Percentiles rank a stretch among this genome's conserved stretches.
Evolutionary conservation across 306 rosid species (phyloP).

Genomic region (Cucumis cinereus): DNA sequence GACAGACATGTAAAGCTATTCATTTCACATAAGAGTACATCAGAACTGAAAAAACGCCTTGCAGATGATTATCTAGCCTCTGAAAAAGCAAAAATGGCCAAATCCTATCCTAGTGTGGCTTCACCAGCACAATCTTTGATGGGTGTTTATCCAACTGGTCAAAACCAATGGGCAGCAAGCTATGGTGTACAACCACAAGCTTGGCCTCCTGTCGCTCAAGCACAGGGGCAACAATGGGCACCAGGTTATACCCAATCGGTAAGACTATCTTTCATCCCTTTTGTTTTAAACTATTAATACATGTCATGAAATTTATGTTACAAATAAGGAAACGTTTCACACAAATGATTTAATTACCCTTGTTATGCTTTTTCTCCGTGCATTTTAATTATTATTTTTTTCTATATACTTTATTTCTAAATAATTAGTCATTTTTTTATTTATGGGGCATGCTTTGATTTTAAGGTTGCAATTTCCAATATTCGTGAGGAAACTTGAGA

Average conservation of each 20-base stretch:
- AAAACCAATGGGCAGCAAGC: constrained; percentile 71
- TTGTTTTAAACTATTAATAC: background rate
- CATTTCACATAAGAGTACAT: constrained; percentile 65
- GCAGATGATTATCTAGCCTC: constrained; percentile 84
- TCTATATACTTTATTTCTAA: background rate
- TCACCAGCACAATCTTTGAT: constrained; percentile 70
- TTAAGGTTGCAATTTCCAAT: background rate
- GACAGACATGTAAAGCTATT: constrained; percentile 89
- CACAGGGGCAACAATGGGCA: constrained; percentile 94
- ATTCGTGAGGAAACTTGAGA: background rate
- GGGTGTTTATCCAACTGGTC: constrained; percentile 78
- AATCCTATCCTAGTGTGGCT: constrained; percentile 54
- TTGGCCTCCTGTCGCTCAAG: constrained; percentile 84
- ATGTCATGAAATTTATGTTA: background rate
- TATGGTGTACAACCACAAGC: constrained; percentile 84
- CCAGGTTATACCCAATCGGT: constrained; percentile 91
- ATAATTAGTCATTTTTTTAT: background rate
- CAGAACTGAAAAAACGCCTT: constrained; percentile 90
- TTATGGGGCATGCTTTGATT: background rate
- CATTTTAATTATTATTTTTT: background rate
- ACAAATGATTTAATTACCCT: background rate
- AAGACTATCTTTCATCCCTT: background rate
- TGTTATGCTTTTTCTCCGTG: background rate
- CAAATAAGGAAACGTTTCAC: background rate
- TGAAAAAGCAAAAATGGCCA: constrained; percentile 64